A percentile compares a stretch with the other conserved stretches of the same genome.
Conservation (phyloP, 163 green algal genomes). For the Prototheca wickerhamii region DNA sequence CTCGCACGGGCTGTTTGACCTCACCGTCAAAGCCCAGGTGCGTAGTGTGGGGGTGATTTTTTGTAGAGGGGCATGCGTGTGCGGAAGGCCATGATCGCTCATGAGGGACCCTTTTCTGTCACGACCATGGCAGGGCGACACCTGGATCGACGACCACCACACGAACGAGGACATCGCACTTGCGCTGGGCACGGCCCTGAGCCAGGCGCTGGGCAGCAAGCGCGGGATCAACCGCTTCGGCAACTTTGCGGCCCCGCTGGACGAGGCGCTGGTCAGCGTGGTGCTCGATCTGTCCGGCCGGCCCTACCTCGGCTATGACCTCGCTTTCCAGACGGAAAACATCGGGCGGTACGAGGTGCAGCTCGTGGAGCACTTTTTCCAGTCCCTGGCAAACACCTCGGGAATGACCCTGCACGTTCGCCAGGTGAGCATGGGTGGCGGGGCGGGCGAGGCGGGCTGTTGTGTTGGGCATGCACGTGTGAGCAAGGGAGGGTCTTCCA, state of each 20-base stretch:
- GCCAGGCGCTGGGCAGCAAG: constrained; percentile 79
- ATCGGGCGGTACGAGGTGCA: constrained; percentile 93
- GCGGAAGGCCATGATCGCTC: background rate
- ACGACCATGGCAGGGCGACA: constrained; percentile 59
- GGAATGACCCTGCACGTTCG: constrained; percentile 95
- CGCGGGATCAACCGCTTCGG: constrained; percentile 94
- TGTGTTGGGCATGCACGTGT: background rate
- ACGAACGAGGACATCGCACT: constrained; percentile 95
- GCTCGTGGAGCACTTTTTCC: constrained; percentile 95
- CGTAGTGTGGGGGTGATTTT: background rate
- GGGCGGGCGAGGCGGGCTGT: background rate
- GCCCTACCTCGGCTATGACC: constrained; percentile 73
- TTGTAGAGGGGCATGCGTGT: background rate
- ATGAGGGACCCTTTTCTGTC: background rate
- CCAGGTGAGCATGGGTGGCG: constrained; percentile 25
- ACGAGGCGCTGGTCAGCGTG: constrained; percentile 93
- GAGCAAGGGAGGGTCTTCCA: no score
- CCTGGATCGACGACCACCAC: constrained; percentile 99
- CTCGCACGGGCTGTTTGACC: constrained; percentile 88
- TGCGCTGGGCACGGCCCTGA: constrained; percentile 69
- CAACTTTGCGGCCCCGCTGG: constrained; percentile 88
- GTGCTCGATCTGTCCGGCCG: constrained; percentile 93
- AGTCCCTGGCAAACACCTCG: constrained; percentile 85
- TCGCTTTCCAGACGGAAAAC: constrained; percentile 75
- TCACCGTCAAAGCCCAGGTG: constrained; percentile 55